phyloP scores from a whole-genome alignment of 1,284 basidiomycete species.

The Malassezia pachydermatis region DNA sequence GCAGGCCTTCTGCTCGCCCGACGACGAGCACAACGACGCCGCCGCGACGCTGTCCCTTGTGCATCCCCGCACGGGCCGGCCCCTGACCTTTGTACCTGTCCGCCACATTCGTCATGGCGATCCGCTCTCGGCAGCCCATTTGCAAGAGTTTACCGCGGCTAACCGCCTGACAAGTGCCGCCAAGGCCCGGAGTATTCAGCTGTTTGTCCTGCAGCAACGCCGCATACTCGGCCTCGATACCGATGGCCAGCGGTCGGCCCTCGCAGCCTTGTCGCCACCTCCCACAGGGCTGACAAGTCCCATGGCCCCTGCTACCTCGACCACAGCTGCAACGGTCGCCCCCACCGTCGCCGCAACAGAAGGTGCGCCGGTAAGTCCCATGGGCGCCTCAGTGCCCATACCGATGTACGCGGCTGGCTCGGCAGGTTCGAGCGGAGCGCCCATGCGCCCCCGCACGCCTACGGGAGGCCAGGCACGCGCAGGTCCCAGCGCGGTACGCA shows the following conservation, averaged over 20 bases:
- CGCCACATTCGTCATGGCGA: slow-evolving; percentile 50
- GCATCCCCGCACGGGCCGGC: slow-evolving; percentile 17
- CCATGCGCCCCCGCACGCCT: neutral
- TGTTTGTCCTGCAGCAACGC: slow-evolving; percentile 9
- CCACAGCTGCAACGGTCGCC: neutral
- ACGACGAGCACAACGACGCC: neutral
- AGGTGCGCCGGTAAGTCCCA: neutral
- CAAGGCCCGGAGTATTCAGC: neutral
- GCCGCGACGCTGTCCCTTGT: slow-evolving; percentile 1
- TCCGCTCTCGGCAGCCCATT: slow-evolving; percentile 48
- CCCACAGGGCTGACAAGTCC: neutral
- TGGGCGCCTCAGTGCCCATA: neutral
- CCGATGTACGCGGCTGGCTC: neutral
- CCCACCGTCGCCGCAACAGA: neutral
- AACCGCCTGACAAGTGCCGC: slow-evolving; percentile 52
- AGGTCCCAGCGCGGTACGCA: neutral
- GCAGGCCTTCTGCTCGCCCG: slow-evolving; percentile 25
- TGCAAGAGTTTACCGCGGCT: slow-evolving; percentile 76
- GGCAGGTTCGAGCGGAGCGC: neutral
- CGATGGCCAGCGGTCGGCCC: no score
- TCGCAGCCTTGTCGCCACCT: no score
- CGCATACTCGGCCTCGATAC: slow-evolving; percentile 23
- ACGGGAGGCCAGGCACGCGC: neutral
- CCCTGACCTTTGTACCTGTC: slow-evolving; percentile 55
- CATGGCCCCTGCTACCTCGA: neutral